Percentiles rank a stretch among this genome's conserved stretches.
Evolutionary conservation across 768 basidiomycete species (phyloP).

Genomic region (Phlebiopsis gigantea): DNA sequence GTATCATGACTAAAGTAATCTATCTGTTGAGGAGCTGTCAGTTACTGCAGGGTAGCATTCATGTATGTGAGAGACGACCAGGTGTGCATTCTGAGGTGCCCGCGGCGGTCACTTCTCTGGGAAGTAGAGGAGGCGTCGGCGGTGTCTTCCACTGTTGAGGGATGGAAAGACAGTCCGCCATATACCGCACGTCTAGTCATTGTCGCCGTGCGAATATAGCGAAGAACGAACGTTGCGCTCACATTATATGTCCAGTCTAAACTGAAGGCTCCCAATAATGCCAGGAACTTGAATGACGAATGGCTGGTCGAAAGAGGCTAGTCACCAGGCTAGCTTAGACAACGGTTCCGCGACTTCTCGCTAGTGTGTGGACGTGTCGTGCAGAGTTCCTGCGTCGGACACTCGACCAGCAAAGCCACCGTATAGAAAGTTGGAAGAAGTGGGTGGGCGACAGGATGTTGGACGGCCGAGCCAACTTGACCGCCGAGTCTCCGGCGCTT

Average conservation of each 20-base stretch:
- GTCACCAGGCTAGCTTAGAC: neutral
- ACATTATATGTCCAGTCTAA: neutral
- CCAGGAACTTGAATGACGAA: neutral
- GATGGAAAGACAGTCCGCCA: too few species aligned
- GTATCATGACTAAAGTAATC: constrained; percentile 22
- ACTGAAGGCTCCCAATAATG: neutral
- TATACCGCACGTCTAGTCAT: too few species aligned
- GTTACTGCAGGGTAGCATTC: neutral
- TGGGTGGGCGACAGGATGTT: neutral
- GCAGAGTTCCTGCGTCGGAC: neutral
- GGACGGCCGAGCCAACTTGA: neutral
- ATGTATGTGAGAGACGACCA: neutral
- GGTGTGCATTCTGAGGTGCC: too few species aligned
- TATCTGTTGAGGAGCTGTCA: neutral
- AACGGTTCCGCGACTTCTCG: neutral
- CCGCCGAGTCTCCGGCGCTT: neutral
- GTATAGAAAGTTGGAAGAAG: neutral
- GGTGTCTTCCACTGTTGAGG: too few species aligned
- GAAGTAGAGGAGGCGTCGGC: too few species aligned
- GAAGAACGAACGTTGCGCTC: too few species aligned
- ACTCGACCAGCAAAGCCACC: neutral
- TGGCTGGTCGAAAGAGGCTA: too few species aligned
- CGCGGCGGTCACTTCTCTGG: too few species aligned
- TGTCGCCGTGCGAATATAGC: too few species aligned
- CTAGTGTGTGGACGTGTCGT: neutral